phyloP scores from a whole-genome alignment of 805 yeast species.

The Metschnikowia kunwiensis region DNA sequence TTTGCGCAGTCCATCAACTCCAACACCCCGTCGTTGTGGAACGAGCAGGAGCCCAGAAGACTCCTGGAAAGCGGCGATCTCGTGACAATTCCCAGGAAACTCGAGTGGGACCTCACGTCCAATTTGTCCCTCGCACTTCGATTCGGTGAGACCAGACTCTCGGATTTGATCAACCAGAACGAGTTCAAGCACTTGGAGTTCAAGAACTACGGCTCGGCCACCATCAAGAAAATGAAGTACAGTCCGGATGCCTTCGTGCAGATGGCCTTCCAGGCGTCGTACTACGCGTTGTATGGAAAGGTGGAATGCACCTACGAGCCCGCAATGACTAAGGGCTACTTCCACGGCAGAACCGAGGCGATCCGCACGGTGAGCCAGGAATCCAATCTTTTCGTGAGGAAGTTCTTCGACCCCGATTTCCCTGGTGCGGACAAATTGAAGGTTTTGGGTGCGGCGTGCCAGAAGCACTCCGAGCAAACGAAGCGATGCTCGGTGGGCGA shows the following conservation, averaged over 20 bases:
- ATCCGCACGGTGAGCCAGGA: slow-evolving; percentile 79
- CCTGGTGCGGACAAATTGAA: slow-evolving; percentile 58
- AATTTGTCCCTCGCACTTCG: slow-evolving; percentile 76
- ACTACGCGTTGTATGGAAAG: slow-evolving; percentile 87
- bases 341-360: slow-evolving; percentile 93
- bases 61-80: slow-evolving; percentile 33
- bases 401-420: slow-evolving; percentile 68
- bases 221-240: slow-evolving; percentile 78
- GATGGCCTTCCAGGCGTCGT: slow-evolving; percentile 91
- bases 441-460: slow-evolving; percentile 65
- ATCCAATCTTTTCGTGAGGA: slow-evolving; percentile 77
- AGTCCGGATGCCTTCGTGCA: slow-evolving; percentile 95
- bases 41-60: slow-evolving; percentile 21
- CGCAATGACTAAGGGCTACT: slow-evolving; percentile 86
- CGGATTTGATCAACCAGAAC: slow-evolving; percentile 85
- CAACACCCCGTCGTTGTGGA: slow-evolving; percentile 71
- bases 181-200: slow-evolving; percentile 82
- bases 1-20: slow-evolving; percentile 82
- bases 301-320: slow-evolving; percentile 95
- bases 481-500: slow-evolving; percentile 67
- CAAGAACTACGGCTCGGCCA: slow-evolving; percentile 65
- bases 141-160: slow-evolving; percentile 85
- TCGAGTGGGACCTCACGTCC: slow-evolving; percentile 81
- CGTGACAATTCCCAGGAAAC: slow-evolving; percentile 74
- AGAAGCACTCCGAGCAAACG: slow-evolving; percentile 64